Evolutionary conservation across 106 monocot genomes (phyloP).

Genomic region (Triglochin maritima): DNA sequence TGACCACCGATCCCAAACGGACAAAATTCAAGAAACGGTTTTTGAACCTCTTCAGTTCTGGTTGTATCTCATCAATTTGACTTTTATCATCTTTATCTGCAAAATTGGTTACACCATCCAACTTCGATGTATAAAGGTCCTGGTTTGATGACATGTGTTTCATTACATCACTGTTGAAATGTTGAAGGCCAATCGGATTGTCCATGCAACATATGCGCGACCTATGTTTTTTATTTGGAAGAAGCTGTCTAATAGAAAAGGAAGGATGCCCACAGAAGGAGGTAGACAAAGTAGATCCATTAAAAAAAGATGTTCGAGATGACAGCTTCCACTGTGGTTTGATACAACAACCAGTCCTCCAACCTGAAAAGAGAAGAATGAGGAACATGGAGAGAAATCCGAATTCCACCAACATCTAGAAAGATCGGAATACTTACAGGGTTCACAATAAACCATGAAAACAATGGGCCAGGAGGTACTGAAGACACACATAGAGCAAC

Average conservation of each 20-base stretch:
- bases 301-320: background rate
- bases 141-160: background rate
- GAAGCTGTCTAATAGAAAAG: background rate
- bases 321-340: background rate
- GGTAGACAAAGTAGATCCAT: background rate
- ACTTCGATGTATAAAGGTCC: background rate
- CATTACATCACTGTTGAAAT: background rate
- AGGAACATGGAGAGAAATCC: background rate
- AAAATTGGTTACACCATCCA: background rate
- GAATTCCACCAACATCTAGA: no score
- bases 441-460: no score
- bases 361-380: background rate
- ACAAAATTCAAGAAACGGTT: conserved; percentile 71
- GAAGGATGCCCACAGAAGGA: background rate
- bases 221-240: background rate
- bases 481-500: no score
- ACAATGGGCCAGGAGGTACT: no score
- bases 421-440: no score
- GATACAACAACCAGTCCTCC: background rate
- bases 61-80: background rate
- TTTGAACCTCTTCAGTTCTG: conserved; percentile 29
- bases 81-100: background rate
- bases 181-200: background rate
- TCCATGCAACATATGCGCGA: conserved; percentile 3
- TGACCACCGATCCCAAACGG: conserved; percentile 56